A percentile compares a stretch with the other conserved stretches of the same genome.
Conservation (phyloP, 768 basidiomycete genomes). For the Pisolithus microcarpus region DNA sequence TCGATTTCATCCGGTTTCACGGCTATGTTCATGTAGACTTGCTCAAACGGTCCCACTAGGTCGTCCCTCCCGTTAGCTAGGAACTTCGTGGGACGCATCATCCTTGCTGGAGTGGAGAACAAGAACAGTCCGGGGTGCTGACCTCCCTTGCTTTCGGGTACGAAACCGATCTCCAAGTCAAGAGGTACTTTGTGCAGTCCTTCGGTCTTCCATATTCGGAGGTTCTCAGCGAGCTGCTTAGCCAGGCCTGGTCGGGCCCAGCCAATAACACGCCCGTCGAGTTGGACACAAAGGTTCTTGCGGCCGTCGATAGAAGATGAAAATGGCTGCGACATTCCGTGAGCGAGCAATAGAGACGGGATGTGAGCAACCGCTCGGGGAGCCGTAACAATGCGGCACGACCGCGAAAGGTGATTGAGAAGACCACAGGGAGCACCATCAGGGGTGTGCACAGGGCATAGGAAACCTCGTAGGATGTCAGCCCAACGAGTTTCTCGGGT, state of each 20-base stretch:
- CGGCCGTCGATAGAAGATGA: constrained; percentile 74
- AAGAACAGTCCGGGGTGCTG: constrained; percentile 96
- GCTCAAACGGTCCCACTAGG: constrained; percentile 93
- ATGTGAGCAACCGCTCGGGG: constrained; percentile 72
- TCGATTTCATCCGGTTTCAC: constrained; percentile 83
- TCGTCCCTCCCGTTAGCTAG: constrained; percentile 80
- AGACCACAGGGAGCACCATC: constrained; percentile 98
- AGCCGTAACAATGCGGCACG: constrained; percentile 83
- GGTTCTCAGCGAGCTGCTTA: constrained; percentile 69
- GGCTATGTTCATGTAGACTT: constrained; percentile 99
- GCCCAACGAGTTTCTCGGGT: background rate
- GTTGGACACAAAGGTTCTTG: constrained; percentile 79
- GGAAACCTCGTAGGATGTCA: constrained; percentile 56
- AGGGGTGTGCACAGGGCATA: constrained; percentile 98
- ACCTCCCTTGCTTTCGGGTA: constrained; percentile 83
- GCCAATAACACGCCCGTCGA: constrained; percentile 93
- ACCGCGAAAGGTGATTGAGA: constrained; percentile 90
- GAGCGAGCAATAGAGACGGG: constrained; percentile 69
- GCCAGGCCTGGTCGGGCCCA: constrained; percentile 79
- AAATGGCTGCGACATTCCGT: constrained; percentile 94
- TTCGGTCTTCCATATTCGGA: constrained; percentile 95
- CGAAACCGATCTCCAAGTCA: constrained; percentile 91
- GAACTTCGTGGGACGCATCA: constrained; percentile 98
- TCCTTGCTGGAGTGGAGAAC: constrained; percentile 78
- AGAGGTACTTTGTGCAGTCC: constrained; percentile 73